These are phyloP conservation scores for Brettanomyces naardenensis DNA, from an alignment of 805 yeast genomes.

Conservation along the genomic window DNA sequence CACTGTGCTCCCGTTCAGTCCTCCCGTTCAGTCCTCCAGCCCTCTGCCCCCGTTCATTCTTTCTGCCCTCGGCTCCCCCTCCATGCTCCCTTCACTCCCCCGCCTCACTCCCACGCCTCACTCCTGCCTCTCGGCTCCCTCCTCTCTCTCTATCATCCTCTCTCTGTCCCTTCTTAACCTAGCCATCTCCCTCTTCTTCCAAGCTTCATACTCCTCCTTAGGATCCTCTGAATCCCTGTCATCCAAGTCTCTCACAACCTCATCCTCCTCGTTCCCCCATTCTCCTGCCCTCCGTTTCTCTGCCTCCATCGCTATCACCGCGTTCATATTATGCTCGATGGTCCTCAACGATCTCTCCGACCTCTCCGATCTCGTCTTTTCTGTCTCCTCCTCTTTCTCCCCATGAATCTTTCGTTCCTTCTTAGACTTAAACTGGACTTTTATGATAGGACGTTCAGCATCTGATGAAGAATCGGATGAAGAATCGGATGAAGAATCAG, in stretches of 20 bases:
- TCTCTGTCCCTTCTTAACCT: slow-evolving; percentile 25
- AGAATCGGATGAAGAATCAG: background rate
- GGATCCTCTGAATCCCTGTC: slow-evolving; percentile 58
- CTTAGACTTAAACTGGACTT: background rate
- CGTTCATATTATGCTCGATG: slow-evolving; percentile 21
- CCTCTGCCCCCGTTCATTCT: no score
- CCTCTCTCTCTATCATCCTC: slow-evolving; percentile 15
- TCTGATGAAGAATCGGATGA: slow-evolving; percentile 2
- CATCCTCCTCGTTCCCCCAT: slow-evolving; percentile 17
- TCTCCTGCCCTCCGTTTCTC: slow-evolving; percentile 12
- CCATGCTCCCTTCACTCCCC: no score
- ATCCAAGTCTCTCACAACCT: slow-evolving; percentile 30
- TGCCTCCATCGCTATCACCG: slow-evolving; percentile 15
- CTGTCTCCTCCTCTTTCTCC: background rate
- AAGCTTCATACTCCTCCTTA: slow-evolving; percentile 29
- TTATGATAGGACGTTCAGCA: background rate
- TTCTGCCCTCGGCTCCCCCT: no score
- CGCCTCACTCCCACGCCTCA: no score
- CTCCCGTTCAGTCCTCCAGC: no score
- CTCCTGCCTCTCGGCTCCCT: no score
- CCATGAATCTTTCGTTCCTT: slow-evolving; percentile 5
- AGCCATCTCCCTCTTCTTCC: slow-evolving; percentile 28
- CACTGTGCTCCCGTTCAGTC: no score
- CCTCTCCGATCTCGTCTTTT: slow-evolving; percentile 1
- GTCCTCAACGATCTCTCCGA: slow-evolving; percentile 14